phyloP scores from a whole-genome alignment of 805 yeast genomes.

The Saccharomyces jurei region DNA sequence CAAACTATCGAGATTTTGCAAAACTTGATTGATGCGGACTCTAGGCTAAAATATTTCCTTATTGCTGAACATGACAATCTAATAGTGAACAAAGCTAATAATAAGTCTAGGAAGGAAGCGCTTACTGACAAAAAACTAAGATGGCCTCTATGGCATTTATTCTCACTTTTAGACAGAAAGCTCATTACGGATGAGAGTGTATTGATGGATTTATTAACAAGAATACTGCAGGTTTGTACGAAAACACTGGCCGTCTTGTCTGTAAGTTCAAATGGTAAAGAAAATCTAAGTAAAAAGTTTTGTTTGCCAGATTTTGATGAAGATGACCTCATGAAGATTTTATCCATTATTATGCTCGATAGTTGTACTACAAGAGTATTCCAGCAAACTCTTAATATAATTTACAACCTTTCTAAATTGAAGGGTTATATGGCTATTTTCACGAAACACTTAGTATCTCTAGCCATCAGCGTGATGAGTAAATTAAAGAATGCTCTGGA shows the following conservation, averaged over 20 bases:
- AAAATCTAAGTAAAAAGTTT: conserved; percentile 24
- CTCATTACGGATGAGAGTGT: conserved; percentile 65
- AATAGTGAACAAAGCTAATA: conserved; percentile 30
- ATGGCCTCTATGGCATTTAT: conserved; percentile 66
- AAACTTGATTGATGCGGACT: conserved; percentile 57
- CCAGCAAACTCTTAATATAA: conserved; percentile 71
- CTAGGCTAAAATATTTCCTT: conserved; percentile 64
- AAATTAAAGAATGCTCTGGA: conserved; percentile 48
- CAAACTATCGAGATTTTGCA: conserved; percentile 73
- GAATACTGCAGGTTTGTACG: conserved; percentile 69
- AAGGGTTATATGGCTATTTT: conserved; percentile 56
- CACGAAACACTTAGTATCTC: conserved; percentile 55
- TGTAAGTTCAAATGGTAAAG: conserved; percentile 31
- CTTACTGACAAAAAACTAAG: conserved; percentile 33
- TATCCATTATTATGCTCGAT: conserved; percentile 63
- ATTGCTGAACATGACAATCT: conserved; percentile 65
- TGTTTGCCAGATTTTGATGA: conserved; percentile 59
- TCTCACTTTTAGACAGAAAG: conserved; percentile 53
- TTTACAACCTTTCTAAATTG: conserved; percentile 64
- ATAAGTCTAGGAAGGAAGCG: conserved; percentile 29
- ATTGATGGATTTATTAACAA: conserved; percentile 67
- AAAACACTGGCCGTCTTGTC: conserved; percentile 56
- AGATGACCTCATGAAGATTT: conserved; percentile 51
- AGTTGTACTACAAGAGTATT: conserved; percentile 82
- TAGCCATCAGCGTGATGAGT: conserved; percentile 54